Conservation (phyloP, 2,329 filamentous ascomycete species). For the Stagonosporopsis chrysanthemi region DNA sequence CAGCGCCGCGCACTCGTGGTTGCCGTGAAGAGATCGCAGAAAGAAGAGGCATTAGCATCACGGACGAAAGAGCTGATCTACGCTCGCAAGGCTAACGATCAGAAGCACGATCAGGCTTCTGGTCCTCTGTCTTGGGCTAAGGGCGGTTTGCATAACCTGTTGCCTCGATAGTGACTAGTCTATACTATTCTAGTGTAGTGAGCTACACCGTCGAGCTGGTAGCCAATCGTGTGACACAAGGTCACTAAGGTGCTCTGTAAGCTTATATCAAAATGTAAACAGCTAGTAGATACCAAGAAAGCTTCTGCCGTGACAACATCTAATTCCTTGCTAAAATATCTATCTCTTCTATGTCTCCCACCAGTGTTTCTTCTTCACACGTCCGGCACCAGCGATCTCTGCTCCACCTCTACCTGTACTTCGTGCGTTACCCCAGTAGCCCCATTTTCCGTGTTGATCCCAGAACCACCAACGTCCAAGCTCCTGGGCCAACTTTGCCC, state of each 20-base stretch:
- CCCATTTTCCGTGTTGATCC: constrained; percentile 25
- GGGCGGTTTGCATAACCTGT: constrained; percentile 8
- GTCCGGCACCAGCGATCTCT: constrained; percentile 20
- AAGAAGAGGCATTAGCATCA: constrained; percentile 23
- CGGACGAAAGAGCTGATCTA: constrained; percentile 26
- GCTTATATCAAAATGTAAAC: too few species aligned
- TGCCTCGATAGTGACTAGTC: constrained; percentile 2
- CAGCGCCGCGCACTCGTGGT: constrained; percentile 28
- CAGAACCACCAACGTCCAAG: constrained; percentile 29
- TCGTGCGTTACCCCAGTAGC: constrained; percentile 25
- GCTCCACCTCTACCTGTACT: constrained; percentile 23
- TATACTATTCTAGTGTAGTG: too few species aligned
- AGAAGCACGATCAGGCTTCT: constrained; percentile 25
- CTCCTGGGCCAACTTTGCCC: constrained; percentile 22
- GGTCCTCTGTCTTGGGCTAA: constrained; percentile 15
- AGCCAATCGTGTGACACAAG: too few species aligned
- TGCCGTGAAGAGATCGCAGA: constrained; percentile 32
- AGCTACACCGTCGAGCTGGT: too few species aligned
- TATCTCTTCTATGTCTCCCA: constrained; percentile 19
- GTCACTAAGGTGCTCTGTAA: too few species aligned
- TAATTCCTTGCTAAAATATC: neutral
- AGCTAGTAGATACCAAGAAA: too few species aligned
- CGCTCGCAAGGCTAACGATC: constrained; percentile 24
- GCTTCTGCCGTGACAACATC: neutral
- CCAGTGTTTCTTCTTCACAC: constrained; percentile 28